Base-by-base conservation (phyloP, 352 stramenopile species). In the Blastocystis sp. region DNA sequence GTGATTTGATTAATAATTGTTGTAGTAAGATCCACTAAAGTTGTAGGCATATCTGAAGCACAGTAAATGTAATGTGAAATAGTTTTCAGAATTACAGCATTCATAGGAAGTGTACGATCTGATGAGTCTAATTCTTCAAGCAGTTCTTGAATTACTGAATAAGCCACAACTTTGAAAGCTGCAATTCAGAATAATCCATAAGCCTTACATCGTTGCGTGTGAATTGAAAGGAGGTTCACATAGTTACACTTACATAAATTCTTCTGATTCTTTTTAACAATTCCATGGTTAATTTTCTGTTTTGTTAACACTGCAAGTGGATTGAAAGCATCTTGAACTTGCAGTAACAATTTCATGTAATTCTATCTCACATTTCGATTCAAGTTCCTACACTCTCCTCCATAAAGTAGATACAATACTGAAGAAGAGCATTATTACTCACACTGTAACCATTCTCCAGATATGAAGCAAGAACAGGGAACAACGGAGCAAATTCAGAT, bases 371-470 rank as follows among this genome's bases (percentile, higher is more conserved):
- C 2, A 74, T 4, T 51, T n/a, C 27, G 1, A 2, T 51, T 2
- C 0, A 14, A 7, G 16, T 27, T 43, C 29, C 3, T 0, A 74
- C 42, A 27, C 66, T 35, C 11, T 27, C 14, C 5, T 51, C 2
- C 71, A 83, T 65, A 9, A 66, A 83, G 27, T 37, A 83, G 24
- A 66, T 11, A 37, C 43, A 27, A 29, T 83, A 83, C 4, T 83
- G 71, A 14, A 83, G 51, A 9, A 83, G 7, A 1, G 27, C 6
- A 37, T 83, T 67, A 43, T 83, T 63, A 7, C 21, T 24, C 14
- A 83, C 29, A 12, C 43, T 29, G 11, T 65, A 52, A 11, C 51
- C 35, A 16, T 65, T 63, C 21, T 66, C 29, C 11, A 83, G 29
- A 24, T 67, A 52, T 1, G 42, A 24, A 49, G 42, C 32, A 4